A percentile compares a stretch with the other conserved stretches of the same genome.
Conservation (phyloP, 768 basidiomycete species). For the Candolleomyces aberdarensis region DNA sequence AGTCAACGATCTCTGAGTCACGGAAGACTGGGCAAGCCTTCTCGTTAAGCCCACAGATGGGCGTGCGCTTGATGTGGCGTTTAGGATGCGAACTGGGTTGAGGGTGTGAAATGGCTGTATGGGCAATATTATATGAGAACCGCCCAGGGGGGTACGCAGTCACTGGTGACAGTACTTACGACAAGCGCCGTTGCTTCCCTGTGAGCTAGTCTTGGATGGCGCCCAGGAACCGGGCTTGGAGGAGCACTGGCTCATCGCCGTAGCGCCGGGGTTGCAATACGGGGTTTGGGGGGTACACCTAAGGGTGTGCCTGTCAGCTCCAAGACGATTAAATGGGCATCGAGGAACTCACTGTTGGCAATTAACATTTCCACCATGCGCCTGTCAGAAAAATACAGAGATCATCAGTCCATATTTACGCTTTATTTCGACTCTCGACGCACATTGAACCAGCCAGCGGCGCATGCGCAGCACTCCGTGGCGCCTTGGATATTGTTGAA, state of each 20-base stretch:
- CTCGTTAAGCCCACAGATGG: constrained; percentile 13
- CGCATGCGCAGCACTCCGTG: constrained; percentile 23
- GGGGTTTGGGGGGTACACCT: constrained; percentile 24
- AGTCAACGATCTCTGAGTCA: constrained; percentile 11
- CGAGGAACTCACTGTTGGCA: constrained; percentile 18
- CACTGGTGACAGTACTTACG: constrained; percentile 13
- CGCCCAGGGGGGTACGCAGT: not conserved
- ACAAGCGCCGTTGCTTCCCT: constrained; percentile 14
- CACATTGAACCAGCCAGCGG: constrained; percentile 26
- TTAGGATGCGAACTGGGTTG: constrained; percentile 1
- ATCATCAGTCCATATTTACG: not conserved
- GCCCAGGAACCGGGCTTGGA: constrained; percentile 15
- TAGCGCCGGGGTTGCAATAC: constrained; percentile 22
- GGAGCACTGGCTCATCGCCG: constrained; percentile 14
- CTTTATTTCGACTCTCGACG: not conserved
- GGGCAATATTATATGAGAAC: not conserved
- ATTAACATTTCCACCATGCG: constrained; percentile 18
- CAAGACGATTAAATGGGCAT: not conserved
- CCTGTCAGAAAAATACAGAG: constrained; percentile 2
- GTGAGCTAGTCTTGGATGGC: constrained; percentile 12
- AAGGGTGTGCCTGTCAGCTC: not conserved
- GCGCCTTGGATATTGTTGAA: constrained; percentile 25
- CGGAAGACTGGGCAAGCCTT: constrained; percentile 23
- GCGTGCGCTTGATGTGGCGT: not conserved
- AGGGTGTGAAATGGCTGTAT: not conserved